These are phyloP conservation scores for Meripilus lineatus DNA, from an alignment of 1,284 basidiomycete species.

Conservation along the genomic window DNA sequence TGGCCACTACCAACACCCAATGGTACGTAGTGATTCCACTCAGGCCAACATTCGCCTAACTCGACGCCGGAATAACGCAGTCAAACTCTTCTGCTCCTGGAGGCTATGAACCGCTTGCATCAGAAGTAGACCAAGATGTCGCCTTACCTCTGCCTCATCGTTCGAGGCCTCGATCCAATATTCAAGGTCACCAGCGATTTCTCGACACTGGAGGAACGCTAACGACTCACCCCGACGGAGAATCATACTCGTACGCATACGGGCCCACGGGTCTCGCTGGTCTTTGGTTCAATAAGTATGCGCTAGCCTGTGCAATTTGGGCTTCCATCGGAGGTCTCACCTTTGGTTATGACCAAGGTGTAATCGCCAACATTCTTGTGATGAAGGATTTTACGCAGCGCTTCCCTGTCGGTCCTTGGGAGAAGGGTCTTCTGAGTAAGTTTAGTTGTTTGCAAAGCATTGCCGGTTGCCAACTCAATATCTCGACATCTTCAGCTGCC, in stretches of 20 bases:
- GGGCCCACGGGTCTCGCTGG: conserved; percentile 62
- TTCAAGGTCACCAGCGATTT: no score
- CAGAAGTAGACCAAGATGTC: no score
- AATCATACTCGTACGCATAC: conserved; percentile 57
- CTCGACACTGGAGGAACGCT: conserved; percentile 30
- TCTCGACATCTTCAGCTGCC: conserved; percentile 54
- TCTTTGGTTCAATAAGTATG: conserved; percentile 57
- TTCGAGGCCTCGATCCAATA: no score
- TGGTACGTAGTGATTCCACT: no score
- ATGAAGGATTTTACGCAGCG: conserved; percentile 67
- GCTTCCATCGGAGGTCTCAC: conserved; percentile 75
- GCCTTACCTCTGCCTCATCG: no score
- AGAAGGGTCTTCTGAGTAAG: conserved; percentile 73
- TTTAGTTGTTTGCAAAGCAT: conserved; percentile 12
- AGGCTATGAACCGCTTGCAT: no score
- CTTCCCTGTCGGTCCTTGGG: conserved; percentile 66
- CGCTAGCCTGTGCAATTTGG: conserved; percentile 60
- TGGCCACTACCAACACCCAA: no score
- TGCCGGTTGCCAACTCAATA: not conserved
- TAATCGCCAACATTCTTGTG: conserved; percentile 77
- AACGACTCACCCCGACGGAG: conserved; percentile 22
- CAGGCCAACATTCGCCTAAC: no score
- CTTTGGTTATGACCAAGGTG: conserved; percentile 57
- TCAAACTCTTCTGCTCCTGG: no score
- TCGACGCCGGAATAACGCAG: no score